phyloP scores from a whole-genome alignment of 257 asterid species.

The Nicotiana tomentosiformis region DNA sequence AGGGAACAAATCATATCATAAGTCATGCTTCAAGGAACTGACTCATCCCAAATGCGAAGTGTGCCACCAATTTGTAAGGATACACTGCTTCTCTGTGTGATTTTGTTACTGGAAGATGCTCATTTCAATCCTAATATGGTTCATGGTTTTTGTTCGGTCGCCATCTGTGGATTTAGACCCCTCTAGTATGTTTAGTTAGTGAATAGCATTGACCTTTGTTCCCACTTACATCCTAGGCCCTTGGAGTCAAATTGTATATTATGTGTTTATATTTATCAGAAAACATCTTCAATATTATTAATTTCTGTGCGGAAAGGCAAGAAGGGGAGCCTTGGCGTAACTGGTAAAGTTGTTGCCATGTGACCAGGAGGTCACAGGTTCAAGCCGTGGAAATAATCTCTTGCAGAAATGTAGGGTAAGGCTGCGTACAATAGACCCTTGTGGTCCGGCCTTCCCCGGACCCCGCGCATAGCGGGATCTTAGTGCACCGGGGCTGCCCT shows the following conservation, averaged over 20 bases:
- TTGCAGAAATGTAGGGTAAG: too few species aligned
- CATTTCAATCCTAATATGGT: neutral
- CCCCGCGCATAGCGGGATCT: too few species aligned
- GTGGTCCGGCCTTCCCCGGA: too few species aligned
- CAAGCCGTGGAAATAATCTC: too few species aligned
- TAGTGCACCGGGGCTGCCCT: too few species aligned
- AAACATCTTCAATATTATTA: neutral
- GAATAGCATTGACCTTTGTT: neutral
- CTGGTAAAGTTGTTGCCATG: too few species aligned
- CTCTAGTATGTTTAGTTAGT: neutral
- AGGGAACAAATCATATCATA: conserved; percentile 71
- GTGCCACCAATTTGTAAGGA: conserved; percentile 76
- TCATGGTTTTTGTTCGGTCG: neutral
- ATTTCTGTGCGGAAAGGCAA: neutral
- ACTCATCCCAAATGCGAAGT: conserved; percentile 95
- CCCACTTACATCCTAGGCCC: neutral
- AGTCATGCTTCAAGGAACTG: conserved; percentile 88
- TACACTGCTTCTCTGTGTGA: neutral
- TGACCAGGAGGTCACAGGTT: too few species aligned
- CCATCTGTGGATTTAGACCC: neutral
- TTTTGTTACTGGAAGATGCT: neutral
- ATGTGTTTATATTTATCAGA: neutral
- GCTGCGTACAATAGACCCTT: too few species aligned
- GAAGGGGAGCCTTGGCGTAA: too few species aligned
- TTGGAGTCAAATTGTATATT: neutral